phyloP scores from a whole-genome alignment of 75 land plant genomes.

The Ceratopteris richardii region DNA sequence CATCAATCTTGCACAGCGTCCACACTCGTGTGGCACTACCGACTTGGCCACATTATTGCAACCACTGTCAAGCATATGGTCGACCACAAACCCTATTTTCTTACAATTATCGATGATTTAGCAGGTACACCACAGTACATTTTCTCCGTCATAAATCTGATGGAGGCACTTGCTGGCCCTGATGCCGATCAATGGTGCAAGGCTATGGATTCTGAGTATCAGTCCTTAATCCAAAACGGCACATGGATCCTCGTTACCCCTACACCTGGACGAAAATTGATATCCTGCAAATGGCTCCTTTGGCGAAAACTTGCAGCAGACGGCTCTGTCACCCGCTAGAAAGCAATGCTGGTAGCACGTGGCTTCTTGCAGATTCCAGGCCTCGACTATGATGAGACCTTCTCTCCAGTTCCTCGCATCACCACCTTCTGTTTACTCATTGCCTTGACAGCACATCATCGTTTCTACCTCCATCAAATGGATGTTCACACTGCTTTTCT shows the following conservation, averaged over 20 bases:
- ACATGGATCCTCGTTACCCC: neutral
- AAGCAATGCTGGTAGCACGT: constrained; percentile 2
- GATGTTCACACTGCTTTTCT: neutral
- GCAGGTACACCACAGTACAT: neutral
- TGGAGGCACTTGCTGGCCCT: neutral
- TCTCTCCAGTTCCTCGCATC: neutral
- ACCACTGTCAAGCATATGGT: neutral
- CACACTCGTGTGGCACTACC: neutral
- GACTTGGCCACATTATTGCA: neutral
- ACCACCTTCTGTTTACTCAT: neutral
- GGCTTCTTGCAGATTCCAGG: constrained; percentile 4
- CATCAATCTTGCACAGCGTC: too few relatives aligned
- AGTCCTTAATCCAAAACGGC: constrained; percentile 12
- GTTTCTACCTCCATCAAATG: neutral
- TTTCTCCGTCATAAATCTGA: constrained; percentile 1
- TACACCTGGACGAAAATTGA: neutral
- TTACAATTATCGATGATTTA: constrained; percentile 4
- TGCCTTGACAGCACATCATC: neutral
- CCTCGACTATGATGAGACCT: constrained; percentile 7
- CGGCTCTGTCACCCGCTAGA: constrained; percentile 5
- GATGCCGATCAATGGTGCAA: constrained; percentile 6
- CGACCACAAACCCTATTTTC: neutral
- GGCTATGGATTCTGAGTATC: constrained; percentile 13
- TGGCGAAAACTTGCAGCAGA: neutral
- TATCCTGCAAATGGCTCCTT: constrained; percentile 13